phyloP scores from a whole-genome alignment of 495 filamentous ascomycete species.

The Aspergillus hancockii region DNA sequence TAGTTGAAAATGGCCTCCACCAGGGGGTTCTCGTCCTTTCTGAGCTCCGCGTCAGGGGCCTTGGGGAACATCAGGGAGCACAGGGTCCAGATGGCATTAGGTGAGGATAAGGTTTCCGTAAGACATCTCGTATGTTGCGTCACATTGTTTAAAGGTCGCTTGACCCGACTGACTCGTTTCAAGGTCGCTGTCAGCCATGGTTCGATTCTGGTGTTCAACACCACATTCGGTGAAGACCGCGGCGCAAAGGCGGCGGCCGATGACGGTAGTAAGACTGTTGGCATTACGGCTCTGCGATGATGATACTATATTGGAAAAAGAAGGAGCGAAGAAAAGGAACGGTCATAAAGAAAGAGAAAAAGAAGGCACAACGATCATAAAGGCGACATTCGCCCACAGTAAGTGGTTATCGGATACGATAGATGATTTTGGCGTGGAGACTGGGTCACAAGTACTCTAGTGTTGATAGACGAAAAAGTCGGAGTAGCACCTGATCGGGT shows the following conservation, averaged over 20 bases:
- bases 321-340: conserved; percentile 34
- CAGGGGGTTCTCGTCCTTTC: conserved; percentile 81
- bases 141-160: conserved; percentile 96
- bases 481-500: conserved; percentile 11
- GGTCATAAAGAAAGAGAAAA: conserved; percentile 26
- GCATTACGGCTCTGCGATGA: conserved; percentile 64
- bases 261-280: conserved; percentile 85
- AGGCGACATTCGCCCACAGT: conserved; percentile 51
- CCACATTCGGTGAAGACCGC: conserved; percentile 90
- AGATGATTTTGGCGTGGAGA: background rate
- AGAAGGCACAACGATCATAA: conserved; percentile 37
- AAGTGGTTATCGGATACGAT: conserved; percentile 17
- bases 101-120: conserved; percentile 90
- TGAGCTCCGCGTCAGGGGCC: conserved; percentile 83
- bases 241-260: conserved; percentile 97
- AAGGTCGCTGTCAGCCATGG: conserved; percentile 96
- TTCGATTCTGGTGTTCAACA: conserved; percentile 91
- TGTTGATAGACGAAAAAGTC: conserved; percentile 3
- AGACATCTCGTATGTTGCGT: conserved; percentile 95
- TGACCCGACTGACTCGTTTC: conserved; percentile 96
- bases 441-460: background rate
- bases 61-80: conserved; percentile 93
- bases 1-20: conserved; percentile 92
- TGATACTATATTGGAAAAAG: conserved; percentile 33
- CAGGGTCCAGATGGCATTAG: conserved; percentile 93